phyloP scores from a whole-genome alignment of 1,284 basidiomycete genomes.

The Heterobasidion parviporum region DNA sequence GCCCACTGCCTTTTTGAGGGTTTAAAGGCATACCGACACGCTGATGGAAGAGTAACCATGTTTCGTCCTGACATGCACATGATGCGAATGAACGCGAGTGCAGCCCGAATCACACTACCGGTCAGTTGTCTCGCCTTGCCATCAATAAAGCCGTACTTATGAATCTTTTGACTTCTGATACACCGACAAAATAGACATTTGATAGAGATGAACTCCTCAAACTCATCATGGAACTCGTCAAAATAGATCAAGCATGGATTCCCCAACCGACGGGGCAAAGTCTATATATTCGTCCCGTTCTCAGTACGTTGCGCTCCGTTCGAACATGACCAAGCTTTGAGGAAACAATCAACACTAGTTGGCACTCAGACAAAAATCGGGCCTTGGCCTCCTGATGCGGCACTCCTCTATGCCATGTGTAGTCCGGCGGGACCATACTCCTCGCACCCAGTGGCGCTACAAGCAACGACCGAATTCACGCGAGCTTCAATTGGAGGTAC shows the following conservation, averaged over 20 bases:
- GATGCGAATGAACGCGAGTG: constrained; percentile 83
- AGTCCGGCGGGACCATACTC: constrained; percentile 96
- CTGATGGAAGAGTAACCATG: constrained; percentile 73
- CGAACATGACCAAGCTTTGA: no score
- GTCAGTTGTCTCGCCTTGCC: no score
- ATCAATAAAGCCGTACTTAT: neutral
- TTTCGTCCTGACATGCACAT: constrained; percentile 99
- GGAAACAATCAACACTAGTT: no score
- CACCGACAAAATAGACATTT: constrained; percentile 50
- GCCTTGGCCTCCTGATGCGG: constrained; percentile 29
- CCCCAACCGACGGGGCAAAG: constrained; percentile 45
- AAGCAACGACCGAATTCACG: constrained; percentile 86
- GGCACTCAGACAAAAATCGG: no score
- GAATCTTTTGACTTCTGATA: neutral
- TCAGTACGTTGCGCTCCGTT: no score
- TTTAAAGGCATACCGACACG: constrained; percentile 89
- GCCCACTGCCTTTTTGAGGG: constrained; percentile 90
- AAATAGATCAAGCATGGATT: constrained; percentile 87
- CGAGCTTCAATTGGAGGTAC: constrained; percentile 82
- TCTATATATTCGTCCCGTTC: no score
- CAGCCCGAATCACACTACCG: constrained; percentile 66
- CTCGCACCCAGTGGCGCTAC: constrained; percentile 83
- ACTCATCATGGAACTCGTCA: constrained; percentile 85
- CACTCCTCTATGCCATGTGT: constrained; percentile 91
- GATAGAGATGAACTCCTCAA: constrained; percentile 73